A percentile compares a stretch with the other conserved stretches of the same genome.
Evolutionary conservation across 2,329 filamentous ascomycete genomes (phyloP).

Genomic region (Aspergillus udagawae): DNA sequence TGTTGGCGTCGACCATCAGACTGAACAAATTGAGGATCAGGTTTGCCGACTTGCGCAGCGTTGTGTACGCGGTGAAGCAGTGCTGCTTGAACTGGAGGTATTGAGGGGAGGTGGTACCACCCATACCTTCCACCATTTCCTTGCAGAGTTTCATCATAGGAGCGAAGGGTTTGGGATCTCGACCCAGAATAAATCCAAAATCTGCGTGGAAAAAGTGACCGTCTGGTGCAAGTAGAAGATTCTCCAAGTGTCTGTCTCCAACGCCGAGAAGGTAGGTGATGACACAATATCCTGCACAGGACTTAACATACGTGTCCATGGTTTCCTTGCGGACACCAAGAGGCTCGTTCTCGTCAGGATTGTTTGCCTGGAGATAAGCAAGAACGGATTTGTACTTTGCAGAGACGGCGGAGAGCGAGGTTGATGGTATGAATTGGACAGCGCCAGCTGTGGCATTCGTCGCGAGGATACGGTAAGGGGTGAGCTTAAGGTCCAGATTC

Average conservation of each 20-base stretch:
- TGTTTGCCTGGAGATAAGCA: slow-evolving; percentile 81
- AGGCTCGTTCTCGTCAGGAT: slow-evolving; percentile 76
- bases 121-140: slow-evolving; percentile 99
- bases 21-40: slow-evolving; percentile 93
- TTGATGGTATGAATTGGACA: slow-evolving; percentile 88
- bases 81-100: slow-evolving; percentile 92
- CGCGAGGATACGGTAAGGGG: slow-evolving; percentile 92
- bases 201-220: slow-evolving; percentile 98
- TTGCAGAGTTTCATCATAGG: slow-evolving; percentile 95
- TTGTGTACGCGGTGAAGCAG: slow-evolving; percentile 90
- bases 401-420: slow-evolving; percentile 75
- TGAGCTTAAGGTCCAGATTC: slow-evolving; percentile 90
- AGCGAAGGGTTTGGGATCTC: slow-evolving; percentile 95
- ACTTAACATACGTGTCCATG: slow-evolving; percentile 92
- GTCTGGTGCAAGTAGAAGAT: slow-evolving; percentile 82
- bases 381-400: slow-evolving; percentile 76
- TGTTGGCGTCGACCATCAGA: slow-evolving; percentile 95
- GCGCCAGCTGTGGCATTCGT: slow-evolving; percentile 86
- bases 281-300: slow-evolving; percentile 95
- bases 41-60: slow-evolving; percentile 82
- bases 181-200: slow-evolving; percentile 95
- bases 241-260: slow-evolving; percentile 92
- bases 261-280: slow-evolving; percentile 98
- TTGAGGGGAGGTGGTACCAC: slow-evolving; percentile 72
- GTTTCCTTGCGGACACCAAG: slow-evolving; percentile 86